Evolutionary conservation across 139 green algal genomes (phyloP).

Genomic region (Chlamydomonas eustigma): DNA sequence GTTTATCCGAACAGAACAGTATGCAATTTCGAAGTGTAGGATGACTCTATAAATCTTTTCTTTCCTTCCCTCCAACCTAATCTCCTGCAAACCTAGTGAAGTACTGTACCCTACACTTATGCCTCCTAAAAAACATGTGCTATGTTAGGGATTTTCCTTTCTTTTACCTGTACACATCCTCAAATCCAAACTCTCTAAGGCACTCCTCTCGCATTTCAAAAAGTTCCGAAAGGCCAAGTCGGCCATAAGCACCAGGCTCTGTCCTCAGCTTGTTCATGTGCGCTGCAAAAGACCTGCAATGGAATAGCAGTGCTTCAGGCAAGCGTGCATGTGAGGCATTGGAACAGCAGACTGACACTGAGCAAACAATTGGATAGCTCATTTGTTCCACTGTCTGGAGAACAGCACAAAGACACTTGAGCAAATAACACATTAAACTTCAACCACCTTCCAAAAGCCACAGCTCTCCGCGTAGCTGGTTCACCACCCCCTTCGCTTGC

Average conservation of each 20-base stretch:
- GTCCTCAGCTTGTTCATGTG: constrained; percentile 71
- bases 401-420: too few relatives aligned
- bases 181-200: constrained; percentile 93
- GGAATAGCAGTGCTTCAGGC: not conserved
- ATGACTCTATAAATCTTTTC: too few relatives aligned
- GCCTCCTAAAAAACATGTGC: too few relatives aligned
- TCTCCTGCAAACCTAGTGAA: too few relatives aligned
- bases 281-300: constrained; percentile 60
- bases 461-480: constrained; percentile 53
- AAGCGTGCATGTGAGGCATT: not conserved
- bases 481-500: constrained; percentile 50
- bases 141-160: too few relatives aligned
- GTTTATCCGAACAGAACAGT: too few relatives aligned
- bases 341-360: not conserved
- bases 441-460: constrained; percentile 64
- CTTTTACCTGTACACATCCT: constrained; percentile 81
- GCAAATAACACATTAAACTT: too few relatives aligned
- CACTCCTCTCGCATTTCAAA: constrained; percentile 97
- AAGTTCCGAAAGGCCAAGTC: constrained; percentile 83
- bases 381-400: too few relatives aligned
- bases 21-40: too few relatives aligned
- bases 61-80: too few relatives aligned
- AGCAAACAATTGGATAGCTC: too few relatives aligned
- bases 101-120: too few relatives aligned
- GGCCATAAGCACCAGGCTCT: constrained; percentile 82